Percentiles rank a stretch among this genome's conserved stretches.
Evolutionary conservation across 129 eudicot genomes (phyloP).

Genomic region (Glebionis coronaria): DNA sequence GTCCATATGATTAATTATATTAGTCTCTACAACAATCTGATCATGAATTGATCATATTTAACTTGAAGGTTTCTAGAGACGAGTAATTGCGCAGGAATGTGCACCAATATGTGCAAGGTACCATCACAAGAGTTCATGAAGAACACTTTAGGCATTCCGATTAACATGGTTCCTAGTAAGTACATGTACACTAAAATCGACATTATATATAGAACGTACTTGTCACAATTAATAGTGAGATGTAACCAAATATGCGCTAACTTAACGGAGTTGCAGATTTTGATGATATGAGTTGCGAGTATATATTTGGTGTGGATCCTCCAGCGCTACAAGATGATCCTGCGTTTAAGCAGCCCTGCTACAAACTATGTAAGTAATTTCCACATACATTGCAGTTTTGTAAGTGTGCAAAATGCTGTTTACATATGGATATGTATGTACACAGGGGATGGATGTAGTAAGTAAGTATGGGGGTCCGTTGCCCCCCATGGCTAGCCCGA

Average conservation of each 20-base stretch:
- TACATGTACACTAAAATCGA: background rate
- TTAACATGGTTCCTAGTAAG: slow-evolving; percentile 88
- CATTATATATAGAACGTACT: background rate
- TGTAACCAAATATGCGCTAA: background rate
- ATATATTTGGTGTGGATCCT: slow-evolving; percentile 73
- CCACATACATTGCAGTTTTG: background rate
- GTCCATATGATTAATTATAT: too few species aligned
- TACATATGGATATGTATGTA: background rate
- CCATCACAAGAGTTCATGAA: slow-evolving; percentile 78
- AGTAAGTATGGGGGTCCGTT: too few species aligned
- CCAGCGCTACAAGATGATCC: slow-evolving; percentile 56
- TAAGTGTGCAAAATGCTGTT: background rate
- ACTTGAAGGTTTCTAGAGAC: slow-evolving; percentile 71
- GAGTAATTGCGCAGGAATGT: slow-evolving; percentile 75
- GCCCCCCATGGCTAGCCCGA: too few species aligned
- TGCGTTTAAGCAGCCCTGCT: slow-evolving; percentile 70
- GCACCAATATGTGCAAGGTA: slow-evolving; percentile 77
- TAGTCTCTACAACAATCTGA: too few species aligned
- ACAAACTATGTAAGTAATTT: slow-evolving; percentile 50
- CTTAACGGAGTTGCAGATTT: slow-evolving; percentile 50
- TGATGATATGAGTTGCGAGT: slow-evolving; percentile 87
- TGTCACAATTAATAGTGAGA: background rate
- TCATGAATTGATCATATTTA: too few species aligned
- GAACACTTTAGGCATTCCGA: slow-evolving; percentile 55
- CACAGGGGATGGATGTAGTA: too few species aligned